phyloP scores from a whole-genome alignment of 225 moss, liverwort and hornwort genomes.

The Straminergon stramineum region DNA sequence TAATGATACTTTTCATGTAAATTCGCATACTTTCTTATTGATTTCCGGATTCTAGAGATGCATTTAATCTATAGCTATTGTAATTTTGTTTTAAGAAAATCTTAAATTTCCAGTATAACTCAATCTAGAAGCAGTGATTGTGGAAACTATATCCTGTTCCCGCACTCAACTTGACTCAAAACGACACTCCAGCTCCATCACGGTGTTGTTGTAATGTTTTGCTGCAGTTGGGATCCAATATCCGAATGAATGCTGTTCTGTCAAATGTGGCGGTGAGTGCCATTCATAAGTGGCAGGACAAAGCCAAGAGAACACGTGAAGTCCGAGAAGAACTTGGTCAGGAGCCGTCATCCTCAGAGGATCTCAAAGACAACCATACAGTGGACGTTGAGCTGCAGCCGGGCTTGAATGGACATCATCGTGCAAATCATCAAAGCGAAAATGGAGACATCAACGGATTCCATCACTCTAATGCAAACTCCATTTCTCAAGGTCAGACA shows the following conservation, averaged over 20 bases:
- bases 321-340: neutral
- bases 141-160: neutral
- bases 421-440: neutral
- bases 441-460: neutral
- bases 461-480: neutral
- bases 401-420: neutral
- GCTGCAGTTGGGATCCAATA: slow-evolving; percentile 57
- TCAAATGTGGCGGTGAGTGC: slow-evolving; percentile 18
- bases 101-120: no score
- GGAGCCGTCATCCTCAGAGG: neutral
- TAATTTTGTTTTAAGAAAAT: neutral
- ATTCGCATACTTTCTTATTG: neutral
- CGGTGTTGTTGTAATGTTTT: neutral
- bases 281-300: slow-evolving; percentile 34
- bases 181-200: neutral
- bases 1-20: neutral
- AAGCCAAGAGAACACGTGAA: slow-evolving; percentile 11
- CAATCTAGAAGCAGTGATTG: neutral
- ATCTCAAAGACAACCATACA: neutral
- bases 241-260: slow-evolving; percentile 29
- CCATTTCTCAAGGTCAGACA: neutral
- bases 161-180: neutral
- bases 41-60: neutral
- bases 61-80: neutral
- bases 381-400: neutral